Conservation (phyloP, 805 yeast genomes). For the Spathaspora sp. region DNA sequence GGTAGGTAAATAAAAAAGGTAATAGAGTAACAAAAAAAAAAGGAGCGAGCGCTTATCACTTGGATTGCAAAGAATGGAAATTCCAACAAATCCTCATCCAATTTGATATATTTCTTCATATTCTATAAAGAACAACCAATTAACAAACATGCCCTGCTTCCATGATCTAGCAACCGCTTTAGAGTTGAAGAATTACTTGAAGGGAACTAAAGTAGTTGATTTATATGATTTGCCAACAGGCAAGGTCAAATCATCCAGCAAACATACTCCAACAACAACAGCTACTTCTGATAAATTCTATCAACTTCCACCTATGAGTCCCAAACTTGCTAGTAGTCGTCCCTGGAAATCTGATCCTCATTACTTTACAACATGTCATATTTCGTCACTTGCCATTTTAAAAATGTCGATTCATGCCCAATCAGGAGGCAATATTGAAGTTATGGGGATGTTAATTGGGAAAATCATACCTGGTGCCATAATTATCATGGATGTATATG, state of each 20-base stretch:
- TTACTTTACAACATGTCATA: conserved; percentile 57
- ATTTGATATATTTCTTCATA: not conserved
- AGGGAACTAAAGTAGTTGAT: not conserved
- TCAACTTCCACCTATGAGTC: conserved; percentile 7
- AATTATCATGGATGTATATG: conserved; percentile 75
- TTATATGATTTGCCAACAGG: not conserved
- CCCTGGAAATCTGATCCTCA: conserved; percentile 60
- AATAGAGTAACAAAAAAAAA: not conserved
- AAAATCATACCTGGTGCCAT: conserved; percentile 53
- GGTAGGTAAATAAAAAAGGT: not conserved
- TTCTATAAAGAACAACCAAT: not conserved
- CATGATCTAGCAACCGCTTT: conserved; percentile 1
- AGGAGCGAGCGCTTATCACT: not conserved
- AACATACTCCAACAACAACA: not conserved
- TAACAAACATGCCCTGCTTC: not conserved
- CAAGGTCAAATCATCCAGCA: not conserved
- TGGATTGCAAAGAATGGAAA: not conserved
- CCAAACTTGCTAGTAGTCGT: conserved; percentile 11
- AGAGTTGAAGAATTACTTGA: not conserved
- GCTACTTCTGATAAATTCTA: conserved; percentile 1
- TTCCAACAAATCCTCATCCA: not conserved
- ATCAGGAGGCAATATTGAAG: conserved; percentile 81
- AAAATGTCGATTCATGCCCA: conserved; percentile 81
- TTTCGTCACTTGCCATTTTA: conserved; percentile 67
- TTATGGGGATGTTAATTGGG: conserved; percentile 95